A percentile compares a stretch with the other conserved stretches of the same genome.
Conservation (phyloP, 768 basidiomycete species). For the Coprinellus micaceus region DNA sequence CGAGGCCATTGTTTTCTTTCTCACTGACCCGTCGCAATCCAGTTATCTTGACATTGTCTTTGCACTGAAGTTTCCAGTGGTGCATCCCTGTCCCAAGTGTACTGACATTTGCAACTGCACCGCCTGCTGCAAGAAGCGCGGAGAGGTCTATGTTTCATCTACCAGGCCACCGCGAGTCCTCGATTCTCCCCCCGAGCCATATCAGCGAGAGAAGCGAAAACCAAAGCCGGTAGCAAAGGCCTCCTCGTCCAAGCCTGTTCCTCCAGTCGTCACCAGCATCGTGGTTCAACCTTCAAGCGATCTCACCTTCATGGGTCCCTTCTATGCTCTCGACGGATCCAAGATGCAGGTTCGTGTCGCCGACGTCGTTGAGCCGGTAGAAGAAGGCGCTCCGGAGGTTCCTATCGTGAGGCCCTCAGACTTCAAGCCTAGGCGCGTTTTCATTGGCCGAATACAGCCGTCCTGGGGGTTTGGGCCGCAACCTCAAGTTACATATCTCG, state of each 20-base stretch:
- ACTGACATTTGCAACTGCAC: slow-evolving; percentile 2
- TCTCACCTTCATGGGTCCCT: neutral
- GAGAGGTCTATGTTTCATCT: slow-evolving; percentile 1
- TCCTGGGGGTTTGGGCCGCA: neutral
- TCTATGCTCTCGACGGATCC: slow-evolving; percentile 7
- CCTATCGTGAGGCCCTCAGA: neutral
- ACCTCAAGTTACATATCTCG: neutral
- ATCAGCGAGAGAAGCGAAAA: neutral
- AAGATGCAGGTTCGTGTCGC: neutral
- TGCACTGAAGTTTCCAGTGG: neutral
- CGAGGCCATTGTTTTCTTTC: neutral
- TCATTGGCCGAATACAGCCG: neutral
- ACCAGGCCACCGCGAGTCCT: neutral
- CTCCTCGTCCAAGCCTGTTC: neutral
- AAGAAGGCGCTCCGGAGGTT: neutral
- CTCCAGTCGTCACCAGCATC: neutral
- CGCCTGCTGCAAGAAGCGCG: slow-evolving; percentile 7
- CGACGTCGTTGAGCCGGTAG: neutral
- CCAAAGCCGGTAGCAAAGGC: neutral
- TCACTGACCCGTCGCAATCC: neutral
- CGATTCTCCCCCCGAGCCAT: neutral
- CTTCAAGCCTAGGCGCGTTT: neutral
- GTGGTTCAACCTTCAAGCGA: neutral
- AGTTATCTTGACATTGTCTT: slow-evolving; percentile 1
- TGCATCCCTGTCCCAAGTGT: slow-evolving; percentile 1